A percentile compares a stretch with the other conserved stretches of the same genome.
Conservation (phyloP, 1,284 basidiomycete genomes). For the Pseudozyma tsukubaensis region DNA sequence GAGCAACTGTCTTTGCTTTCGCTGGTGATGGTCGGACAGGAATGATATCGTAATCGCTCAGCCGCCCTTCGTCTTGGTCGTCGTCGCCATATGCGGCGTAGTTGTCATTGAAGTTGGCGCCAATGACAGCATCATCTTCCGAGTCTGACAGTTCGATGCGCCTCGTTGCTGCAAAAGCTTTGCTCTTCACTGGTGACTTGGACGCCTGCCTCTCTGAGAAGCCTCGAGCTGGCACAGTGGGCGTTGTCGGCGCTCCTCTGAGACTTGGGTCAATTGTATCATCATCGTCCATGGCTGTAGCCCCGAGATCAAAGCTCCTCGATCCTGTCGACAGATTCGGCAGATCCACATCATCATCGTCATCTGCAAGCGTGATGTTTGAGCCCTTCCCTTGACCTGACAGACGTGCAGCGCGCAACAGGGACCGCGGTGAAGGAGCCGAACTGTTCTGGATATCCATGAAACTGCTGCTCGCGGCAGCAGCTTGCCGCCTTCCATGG, state of each 20-base stretch:
- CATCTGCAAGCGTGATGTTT: slow-evolving; percentile 61
- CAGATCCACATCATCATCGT: slow-evolving; percentile 60
- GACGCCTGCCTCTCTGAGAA: slow-evolving; percentile 23
- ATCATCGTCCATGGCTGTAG: slow-evolving; percentile 58
- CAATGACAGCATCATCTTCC: slow-evolving; percentile 34
- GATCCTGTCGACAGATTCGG: slow-evolving; percentile 48
- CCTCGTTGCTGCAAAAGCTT: neutral
- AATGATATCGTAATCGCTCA: slow-evolving; percentile 22
- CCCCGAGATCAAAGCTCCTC: slow-evolving; percentile 52
- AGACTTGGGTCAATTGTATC: slow-evolving; percentile 46
- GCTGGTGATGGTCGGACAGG: slow-evolving; percentile 14
- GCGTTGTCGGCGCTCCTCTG: slow-evolving; percentile 5
- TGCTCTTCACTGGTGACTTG: slow-evolving; percentile 22
- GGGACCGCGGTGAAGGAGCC: slow-evolving; percentile 40
- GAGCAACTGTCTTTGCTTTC: neutral
- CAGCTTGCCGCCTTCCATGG: slow-evolving; percentile 1
- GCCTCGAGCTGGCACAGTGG: slow-evolving; percentile 14
- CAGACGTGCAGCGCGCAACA: slow-evolving; percentile 26
- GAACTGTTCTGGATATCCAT: slow-evolving; percentile 57
- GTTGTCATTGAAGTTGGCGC: slow-evolving; percentile 13
- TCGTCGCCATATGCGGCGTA: slow-evolving; percentile 24
- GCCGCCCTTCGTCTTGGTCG: neutral
- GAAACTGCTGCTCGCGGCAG: slow-evolving; percentile 42
- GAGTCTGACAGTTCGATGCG: slow-evolving; percentile 30
- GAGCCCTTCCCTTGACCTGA: slow-evolving; percentile 16